Percentiles rank a stretch among this genome's conserved stretches.
phyloP scores from a whole-genome alignment of 179 eudicot genomes.

The Silene coronaria region DNA sequence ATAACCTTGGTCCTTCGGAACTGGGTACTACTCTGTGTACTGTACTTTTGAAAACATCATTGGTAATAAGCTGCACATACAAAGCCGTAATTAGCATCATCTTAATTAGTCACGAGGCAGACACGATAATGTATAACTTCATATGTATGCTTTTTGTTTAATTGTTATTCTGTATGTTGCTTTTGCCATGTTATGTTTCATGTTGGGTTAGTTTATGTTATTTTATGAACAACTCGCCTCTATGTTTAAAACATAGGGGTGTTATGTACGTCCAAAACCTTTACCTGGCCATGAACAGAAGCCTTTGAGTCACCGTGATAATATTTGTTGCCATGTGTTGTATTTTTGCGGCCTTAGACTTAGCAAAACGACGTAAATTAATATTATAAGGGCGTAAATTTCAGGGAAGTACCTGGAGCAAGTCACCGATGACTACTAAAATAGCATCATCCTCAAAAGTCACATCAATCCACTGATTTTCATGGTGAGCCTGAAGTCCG shows the following conservation, averaged over 20 bases:
- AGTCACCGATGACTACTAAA: slow-evolving; percentile 13
- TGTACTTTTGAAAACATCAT: slow-evolving; percentile 13
- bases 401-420: slow-evolving; percentile 14
- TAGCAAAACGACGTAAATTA: no score
- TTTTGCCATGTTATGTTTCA: no score
- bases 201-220: no score
- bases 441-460: neutral
- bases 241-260: no score
- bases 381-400: neutral
- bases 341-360: neutral
- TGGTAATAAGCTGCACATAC: slow-evolving; percentile 16
- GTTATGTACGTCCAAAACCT: no score
- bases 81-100: neutral
- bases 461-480: slow-evolving; percentile 11
- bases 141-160: no score
- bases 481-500: slow-evolving; percentile 14
- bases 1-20: slow-evolving; percentile 9
- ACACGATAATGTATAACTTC: no score
- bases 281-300: no score
- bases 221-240: no score
- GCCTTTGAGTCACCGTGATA: no score
- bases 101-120: neutral
- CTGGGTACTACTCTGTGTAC: slow-evolving; percentile 13
- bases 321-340: no score
- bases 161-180: neutral